phyloP scores from a whole-genome alignment of 2,329 filamentous ascomycete species.

The Achaetomium macrosporum region DNA sequence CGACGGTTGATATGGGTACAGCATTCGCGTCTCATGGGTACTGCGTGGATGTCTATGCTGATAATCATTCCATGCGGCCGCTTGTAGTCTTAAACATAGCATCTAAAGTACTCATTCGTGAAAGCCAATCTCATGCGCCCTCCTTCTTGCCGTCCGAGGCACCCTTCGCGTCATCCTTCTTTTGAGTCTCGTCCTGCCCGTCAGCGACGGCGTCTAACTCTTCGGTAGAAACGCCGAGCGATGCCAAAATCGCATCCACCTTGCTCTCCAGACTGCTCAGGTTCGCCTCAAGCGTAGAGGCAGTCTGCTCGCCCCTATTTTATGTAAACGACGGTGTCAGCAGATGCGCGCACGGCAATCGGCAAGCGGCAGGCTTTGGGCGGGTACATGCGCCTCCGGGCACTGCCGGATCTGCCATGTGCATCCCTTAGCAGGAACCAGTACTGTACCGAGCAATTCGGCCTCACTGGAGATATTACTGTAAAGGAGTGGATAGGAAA shows the following conservation, averaged over 20 bases:
- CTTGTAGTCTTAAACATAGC: no score
- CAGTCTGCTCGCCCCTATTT: slow-evolving; percentile 49
- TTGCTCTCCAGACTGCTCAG: slow-evolving; percentile 48
- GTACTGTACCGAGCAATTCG: no score
- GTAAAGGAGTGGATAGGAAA: no score
- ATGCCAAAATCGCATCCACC: slow-evolving; percentile 49
- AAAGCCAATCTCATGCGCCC: background rate
- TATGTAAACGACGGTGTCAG: background rate
- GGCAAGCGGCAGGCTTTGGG: no score
- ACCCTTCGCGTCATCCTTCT: background rate
- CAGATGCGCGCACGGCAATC: no score
- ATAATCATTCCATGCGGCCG: no score
- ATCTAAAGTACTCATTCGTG: background rate
- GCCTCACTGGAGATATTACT: no score
- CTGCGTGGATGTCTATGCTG: background rate
- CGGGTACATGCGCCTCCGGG: no score
- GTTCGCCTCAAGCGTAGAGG: slow-evolving; percentile 47
- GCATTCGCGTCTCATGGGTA: background rate
- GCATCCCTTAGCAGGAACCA: no score
- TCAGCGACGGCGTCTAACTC: slow-evolving; percentile 4
- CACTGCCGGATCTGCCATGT: no score
- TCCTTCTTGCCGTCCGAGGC: background rate
- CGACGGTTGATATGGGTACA: background rate
- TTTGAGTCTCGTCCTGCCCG: slow-evolving; percentile 1
- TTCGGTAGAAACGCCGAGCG: slow-evolving; percentile 34